phyloP scores from a whole-genome alignment of 2,329 filamentous ascomycete species.

The Xylariaceae sp. region DNA sequence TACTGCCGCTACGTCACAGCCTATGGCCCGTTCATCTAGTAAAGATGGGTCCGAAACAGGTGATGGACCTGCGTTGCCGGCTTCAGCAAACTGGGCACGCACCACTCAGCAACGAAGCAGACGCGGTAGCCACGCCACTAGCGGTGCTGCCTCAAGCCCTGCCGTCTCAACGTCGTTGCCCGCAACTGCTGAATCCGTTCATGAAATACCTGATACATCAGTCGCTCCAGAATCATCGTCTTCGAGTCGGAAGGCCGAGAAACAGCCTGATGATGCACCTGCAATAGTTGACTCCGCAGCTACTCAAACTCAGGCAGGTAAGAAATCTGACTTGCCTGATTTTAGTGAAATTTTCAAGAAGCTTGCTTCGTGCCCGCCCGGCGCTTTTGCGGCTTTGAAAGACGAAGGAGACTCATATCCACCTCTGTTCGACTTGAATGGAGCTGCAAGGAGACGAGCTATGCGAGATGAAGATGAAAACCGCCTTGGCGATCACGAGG shows the following conservation, averaged over 20 bases:
- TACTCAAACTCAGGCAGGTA: conserved; percentile 8
- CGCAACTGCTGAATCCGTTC: conserved; percentile 56
- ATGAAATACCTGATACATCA: conserved; percentile 49
- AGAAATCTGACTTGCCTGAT: conserved; percentile 29
- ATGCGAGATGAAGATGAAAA: conserved; percentile 75
- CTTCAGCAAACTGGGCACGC: conserved; percentile 91
- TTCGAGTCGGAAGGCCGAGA: conserved; percentile 36
- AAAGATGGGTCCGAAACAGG: conserved; percentile 75
- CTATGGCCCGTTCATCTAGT: conserved; percentile 79
- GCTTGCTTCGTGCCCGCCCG: conserved; percentile 40
- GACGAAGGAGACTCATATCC: conserved; percentile 56
- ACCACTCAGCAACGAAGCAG: conserved; percentile 70
- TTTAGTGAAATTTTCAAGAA: conserved; percentile 36
- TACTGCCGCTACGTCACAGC: conserved; percentile 53
- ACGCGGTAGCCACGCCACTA: conserved; percentile 80
- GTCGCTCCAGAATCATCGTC: conserved; percentile 39
- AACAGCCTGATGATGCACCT: conserved; percentile 32
- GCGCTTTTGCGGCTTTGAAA: conserved; percentile 45
- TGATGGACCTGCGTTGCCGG: conserved; percentile 91
- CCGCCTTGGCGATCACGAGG: conserved; percentile 55
- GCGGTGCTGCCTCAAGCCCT: conserved; percentile 81
- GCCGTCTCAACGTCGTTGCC: conserved; percentile 68
- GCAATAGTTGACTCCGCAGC: conserved; percentile 10
- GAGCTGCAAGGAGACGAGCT: conserved; percentile 79
- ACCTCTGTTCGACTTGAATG: conserved; percentile 80